Evolutionary conservation across 2,329 filamentous ascomycete genomes (phyloP).

Genomic region (Alternaria burnsii): DNA sequence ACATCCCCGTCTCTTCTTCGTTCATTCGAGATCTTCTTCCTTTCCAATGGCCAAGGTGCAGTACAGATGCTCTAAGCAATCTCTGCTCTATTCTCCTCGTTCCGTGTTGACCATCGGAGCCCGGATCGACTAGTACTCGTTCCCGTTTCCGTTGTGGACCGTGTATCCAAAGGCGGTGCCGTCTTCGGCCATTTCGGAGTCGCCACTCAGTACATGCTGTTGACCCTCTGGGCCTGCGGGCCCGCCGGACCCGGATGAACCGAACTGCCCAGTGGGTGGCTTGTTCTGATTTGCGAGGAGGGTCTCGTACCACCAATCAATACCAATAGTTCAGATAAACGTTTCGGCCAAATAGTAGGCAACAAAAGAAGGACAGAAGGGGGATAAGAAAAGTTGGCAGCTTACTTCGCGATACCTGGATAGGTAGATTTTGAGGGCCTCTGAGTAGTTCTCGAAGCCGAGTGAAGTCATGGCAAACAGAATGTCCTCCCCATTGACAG

Average conservation of each 20-base stretch:
- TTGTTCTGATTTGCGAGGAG: slow-evolving; percentile 77
- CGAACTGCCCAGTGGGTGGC: slow-evolving; percentile 56
- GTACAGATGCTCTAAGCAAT: slow-evolving; percentile 16
- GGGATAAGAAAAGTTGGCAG: slow-evolving; percentile 47
- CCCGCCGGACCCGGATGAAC: slow-evolving; percentile 45
- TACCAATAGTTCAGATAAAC: slow-evolving; percentile 59
- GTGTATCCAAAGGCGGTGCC: slow-evolving; percentile 53
- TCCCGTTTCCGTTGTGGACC: slow-evolving; percentile 53
- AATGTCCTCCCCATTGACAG: slow-evolving; percentile 98
- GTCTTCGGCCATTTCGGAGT: slow-evolving; percentile 55
- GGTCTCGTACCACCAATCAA: slow-evolving; percentile 70
- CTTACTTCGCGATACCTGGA: slow-evolving; percentile 97
- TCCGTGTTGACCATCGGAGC: slow-evolving; percentile 22
- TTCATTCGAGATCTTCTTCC: not conserved
- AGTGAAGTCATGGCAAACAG: slow-evolving; percentile 99
- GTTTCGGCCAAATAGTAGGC: slow-evolving; percentile 51
- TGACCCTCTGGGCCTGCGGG: slow-evolving; percentile 49
- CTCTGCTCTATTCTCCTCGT: slow-evolving; percentile 2
- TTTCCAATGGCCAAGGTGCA: slow-evolving; percentile 32
- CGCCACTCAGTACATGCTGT: slow-evolving; percentile 55
- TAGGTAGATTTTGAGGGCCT: slow-evolving; percentile 97
- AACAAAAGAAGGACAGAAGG: slow-evolving; percentile 45
- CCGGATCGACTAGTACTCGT: slow-evolving; percentile 49
- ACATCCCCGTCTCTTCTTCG: slow-evolving; percentile 5
- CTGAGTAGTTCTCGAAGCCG: slow-evolving; percentile 98